phyloP scores from a whole-genome alignment of 2,329 filamentous ascomycete species.

The Raffaelea deltoideospora region DNA sequence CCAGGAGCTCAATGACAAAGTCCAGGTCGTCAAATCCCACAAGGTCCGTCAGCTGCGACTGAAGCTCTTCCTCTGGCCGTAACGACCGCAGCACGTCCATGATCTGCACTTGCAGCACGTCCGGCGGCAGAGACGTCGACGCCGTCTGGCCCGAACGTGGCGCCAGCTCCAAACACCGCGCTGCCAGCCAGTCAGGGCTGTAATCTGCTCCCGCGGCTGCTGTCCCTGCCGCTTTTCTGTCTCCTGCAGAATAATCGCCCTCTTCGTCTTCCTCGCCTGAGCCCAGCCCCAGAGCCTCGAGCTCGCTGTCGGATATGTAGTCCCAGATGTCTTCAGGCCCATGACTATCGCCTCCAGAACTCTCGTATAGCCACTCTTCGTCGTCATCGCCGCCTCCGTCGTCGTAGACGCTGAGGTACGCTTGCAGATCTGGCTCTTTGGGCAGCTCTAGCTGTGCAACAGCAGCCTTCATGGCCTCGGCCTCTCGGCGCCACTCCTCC shows the following conservation, averaged over 20 bases:
- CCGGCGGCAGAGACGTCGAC: conserved; percentile 33
- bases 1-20: conserved; percentile 80
- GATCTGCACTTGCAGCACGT: conserved; percentile 65
- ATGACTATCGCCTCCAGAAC: conserved; percentile 36
- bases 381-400: conserved; percentile 26
- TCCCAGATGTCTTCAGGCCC: conserved; percentile 75
- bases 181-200: conserved; percentile 54
- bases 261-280: conserved; percentile 22
- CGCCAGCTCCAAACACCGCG: conserved; percentile 53
- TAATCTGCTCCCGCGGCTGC: conserved; percentile 20
- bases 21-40: conserved; percentile 90
- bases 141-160: conserved; percentile 40
- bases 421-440: conserved; percentile 8
- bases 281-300: conserved; percentile 37
- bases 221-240: conserved; percentile 15
- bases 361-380: conserved; percentile 52
- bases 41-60: conserved; percentile 77
- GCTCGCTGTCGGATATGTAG: conserved; percentile 65
- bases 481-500: conserved; percentile 66
- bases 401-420: too few relatives aligned
- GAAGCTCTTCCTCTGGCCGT: conserved; percentile 69
- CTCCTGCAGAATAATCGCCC: conserved; percentile 20
- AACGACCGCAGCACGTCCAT: conserved; percentile 54
- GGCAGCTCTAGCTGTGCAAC: conserved; percentile 56
- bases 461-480: conserved; percentile 73